These are phyloP conservation scores for Erigeron philadelphicus DNA, from an alignment of 140 eudicot genomes.

Conservation along the genomic window DNA sequence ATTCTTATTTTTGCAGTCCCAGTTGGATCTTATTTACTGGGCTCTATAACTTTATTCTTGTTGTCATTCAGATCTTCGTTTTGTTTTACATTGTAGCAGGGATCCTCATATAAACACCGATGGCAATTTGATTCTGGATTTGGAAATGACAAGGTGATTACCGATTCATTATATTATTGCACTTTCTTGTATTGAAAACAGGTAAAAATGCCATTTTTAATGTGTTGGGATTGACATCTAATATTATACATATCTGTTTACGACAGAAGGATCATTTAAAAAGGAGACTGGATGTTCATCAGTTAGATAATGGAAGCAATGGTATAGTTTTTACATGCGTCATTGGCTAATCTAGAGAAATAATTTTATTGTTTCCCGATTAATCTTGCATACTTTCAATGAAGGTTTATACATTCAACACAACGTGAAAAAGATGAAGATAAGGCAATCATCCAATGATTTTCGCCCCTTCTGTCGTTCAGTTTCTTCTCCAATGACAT, in stretches of 20 bases:
- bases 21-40: not conserved
- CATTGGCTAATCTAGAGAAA: conserved; percentile 4
- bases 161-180: not conserved
- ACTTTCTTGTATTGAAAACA: not conserved
- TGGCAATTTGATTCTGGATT: conserved; percentile 60
- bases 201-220: not conserved
- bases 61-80: not conserved
- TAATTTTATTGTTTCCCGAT: not conserved
- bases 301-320: conserved; percentile 57
- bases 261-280: conserved; percentile 57
- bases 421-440: conserved; percentile 54
- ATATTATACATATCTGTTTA: not conserved
- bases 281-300: conserved; percentile 65
- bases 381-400: not conserved
- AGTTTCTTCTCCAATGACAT: conserved; percentile 62
- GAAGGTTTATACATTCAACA: conserved; percentile 31
- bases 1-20: not conserved
- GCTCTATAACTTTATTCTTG: not conserved
- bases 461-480: conserved; percentile 40
- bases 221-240: not conserved
- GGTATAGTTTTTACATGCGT: conserved; percentile 38
- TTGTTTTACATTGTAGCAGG: conserved; percentile 33
- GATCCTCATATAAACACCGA: conserved; percentile 50
- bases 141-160: conserved; percentile 62
- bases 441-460: conserved; percentile 45